Base-by-base conservation (phyloP, 345 rosid species). In the Hypericum perforatum region DNA sequence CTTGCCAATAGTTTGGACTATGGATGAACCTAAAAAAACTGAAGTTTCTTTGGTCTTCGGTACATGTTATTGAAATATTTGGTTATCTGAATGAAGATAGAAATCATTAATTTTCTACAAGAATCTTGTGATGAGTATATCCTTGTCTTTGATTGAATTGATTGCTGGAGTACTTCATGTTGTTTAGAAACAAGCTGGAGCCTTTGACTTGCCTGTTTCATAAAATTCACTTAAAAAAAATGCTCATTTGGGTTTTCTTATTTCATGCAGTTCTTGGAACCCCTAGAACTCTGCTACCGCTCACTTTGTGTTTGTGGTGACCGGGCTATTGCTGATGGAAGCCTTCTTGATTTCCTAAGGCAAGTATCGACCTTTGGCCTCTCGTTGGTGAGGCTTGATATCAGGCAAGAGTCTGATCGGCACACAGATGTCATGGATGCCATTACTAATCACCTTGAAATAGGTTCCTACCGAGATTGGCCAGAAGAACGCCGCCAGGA, bases 301-400 rank as follows among this genome's bases (percentile, higher is more conserved):
- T 94, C 99, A 7, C 89, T 89, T 37, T 94, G 95, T 60, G 55
- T 80, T 41, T 84, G 94, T 43, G 99, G 99, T 61, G 99, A 94
- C 72, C 85, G 78, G 7, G 53, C 97, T 43, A 89, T 94, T 65
- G 97, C 99, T 54, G 99, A 94, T 66, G 99, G 99, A 49, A 88
- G 79, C 80, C 99, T 94, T 63, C 99, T 94, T 36, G 99, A 94
- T 75, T 89, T 94, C 82, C 59, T 89, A 67, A 76, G 99, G 64
- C 99, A 94, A 81, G 95, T 86, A 47, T 94, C 99, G 8, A 94
- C 95, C 41, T 94, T 94, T 54, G 99, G 99, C 43, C 94, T 94
- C 54, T 80, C 99, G 43, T 78, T 94, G 36, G 97, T 94, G 40
- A 82, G 87, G 58, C 94, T 94, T 52, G 99, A 94, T 67, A 89